phyloP scores from a whole-genome alignment of 306 rosid genomes.

The Cicer pinnatifidum region DNA sequence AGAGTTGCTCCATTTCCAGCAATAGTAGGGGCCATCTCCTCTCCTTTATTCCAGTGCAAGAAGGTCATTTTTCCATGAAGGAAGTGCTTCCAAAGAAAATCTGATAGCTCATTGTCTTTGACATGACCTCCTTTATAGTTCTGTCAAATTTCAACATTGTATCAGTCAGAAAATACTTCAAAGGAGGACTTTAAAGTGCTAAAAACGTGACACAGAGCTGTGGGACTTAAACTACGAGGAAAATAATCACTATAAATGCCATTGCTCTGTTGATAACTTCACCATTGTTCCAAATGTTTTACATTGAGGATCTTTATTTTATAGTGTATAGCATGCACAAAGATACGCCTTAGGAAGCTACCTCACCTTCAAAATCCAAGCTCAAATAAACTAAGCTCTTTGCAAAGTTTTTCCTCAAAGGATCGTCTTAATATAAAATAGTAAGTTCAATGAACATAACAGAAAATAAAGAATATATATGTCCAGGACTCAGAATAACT shows the following conservation, averaged over 20 bases:
- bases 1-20: slow-evolving; percentile 70
- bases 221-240: slow-evolving; percentile 36
- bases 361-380: slow-evolving; percentile 33
- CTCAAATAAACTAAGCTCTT: slow-evolving; percentile 33
- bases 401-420: slow-evolving; percentile 15
- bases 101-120: slow-evolving; percentile 53
- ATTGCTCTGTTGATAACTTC: slow-evolving; percentile 28
- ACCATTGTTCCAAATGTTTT: not conserved
- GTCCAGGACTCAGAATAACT: slow-evolving; percentile 5
- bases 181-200: slow-evolving; percentile 25
- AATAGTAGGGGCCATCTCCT: slow-evolving; percentile 82
- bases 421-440: slow-evolving; percentile 35
- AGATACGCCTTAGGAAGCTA: slow-evolving; percentile 3
- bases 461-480: slow-evolving; percentile 20
- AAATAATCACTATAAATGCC: not conserved
- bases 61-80: slow-evolving; percentile 72
- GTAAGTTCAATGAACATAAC: slow-evolving; percentile 25
- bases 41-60: slow-evolving; percentile 82
- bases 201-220: slow-evolving; percentile 8
- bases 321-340: not conserved
- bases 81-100: slow-evolving; percentile 63
- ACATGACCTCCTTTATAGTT: slow-evolving; percentile 66
- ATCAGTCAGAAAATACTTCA: slow-evolving; percentile 37
- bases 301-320: slow-evolving; percentile 8
- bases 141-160: slow-evolving; percentile 56